Base-by-base conservation (phyloP, 148 eudicot genomes). In the Euryodendron excelsum region DNA sequence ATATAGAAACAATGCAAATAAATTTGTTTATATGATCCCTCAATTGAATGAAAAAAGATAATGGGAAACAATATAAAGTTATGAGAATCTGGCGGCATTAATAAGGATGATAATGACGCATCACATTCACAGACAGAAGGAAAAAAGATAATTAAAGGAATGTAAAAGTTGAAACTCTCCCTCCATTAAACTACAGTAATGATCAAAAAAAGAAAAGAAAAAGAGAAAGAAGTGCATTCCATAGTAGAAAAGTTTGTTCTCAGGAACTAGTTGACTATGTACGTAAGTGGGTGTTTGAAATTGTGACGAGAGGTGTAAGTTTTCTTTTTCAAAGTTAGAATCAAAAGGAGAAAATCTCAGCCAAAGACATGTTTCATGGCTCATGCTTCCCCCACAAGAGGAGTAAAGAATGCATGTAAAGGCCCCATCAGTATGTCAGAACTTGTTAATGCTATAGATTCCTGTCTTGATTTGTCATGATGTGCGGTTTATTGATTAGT, bases 341-440 rank as follows among this genome's bases (percentile, higher is more conserved):
- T 59, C 36, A 74, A 60, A 41, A 5, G 52, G 67, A 18, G 15
- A 56, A 20, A 34, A 58, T 2, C 14, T 14, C n/a, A 59, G 67
- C 17, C 23, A 74, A 60, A 63, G 52, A 36, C 53, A 62, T 41
- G 20, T 75, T 69, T 69, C 52, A 41, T 69, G 73, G 50, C 53
- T 69, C 73, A 69, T 23, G 50, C 25, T 39, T 27, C 73, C 52
- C 17, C 73, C 28, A n/a, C 45, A 69, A 69, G 47, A 28, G 27
- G 73, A 25, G 5, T 67, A 7, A 63, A 63, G 21, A 66, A 37
- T 63, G 17, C 11, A 7, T 18, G 23, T 60, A 27, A 36, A 41
- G 41, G 55, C 41, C 69, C 74, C 47, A 80, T 80, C 11, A 67
- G 36, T 33, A 39, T 55, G 73, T 65, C 73, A 79, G 64, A 23